Conservation (phyloP, 495 filamentous ascomycete genomes). For the Lasiosphaeria miniovina region DNA sequence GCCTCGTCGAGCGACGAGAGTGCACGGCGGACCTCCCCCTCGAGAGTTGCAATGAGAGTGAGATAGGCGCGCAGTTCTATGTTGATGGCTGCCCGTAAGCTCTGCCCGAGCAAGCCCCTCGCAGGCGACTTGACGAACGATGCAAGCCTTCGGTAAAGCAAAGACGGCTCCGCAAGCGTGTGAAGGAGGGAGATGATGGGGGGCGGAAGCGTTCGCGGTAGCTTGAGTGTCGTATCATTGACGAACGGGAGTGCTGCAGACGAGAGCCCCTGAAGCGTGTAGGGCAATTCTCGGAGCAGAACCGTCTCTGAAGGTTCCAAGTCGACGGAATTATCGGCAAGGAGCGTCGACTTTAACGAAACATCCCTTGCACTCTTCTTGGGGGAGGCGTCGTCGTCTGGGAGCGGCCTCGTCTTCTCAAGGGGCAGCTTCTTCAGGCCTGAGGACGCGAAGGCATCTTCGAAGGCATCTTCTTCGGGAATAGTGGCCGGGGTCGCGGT, state of each 20-base stretch:
- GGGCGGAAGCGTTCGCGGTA: constrained; percentile 75
- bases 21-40: constrained; percentile 87
- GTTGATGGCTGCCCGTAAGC: constrained; percentile 83
- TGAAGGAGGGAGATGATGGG: constrained; percentile 87
- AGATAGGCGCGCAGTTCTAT: constrained; percentile 86
- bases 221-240: constrained; percentile 58
- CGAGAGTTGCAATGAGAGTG: constrained; percentile 86
- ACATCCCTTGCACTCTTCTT: constrained; percentile 38
- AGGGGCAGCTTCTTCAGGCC: constrained; percentile 47
- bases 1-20: constrained; percentile 63
- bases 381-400: constrained; percentile 21
- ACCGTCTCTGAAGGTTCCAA: constrained; percentile 61
- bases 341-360: constrained; percentile 47
- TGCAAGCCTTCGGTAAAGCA: constrained; percentile 78
- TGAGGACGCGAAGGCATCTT: constrained; percentile 54
- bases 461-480: constrained; percentile 40
- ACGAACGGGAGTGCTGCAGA: constrained; percentile 78
- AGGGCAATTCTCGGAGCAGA: constrained; percentile 88
- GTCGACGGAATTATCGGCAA: constrained; percentile 50
- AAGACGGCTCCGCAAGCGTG: constrained; percentile 85
- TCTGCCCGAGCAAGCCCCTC: constrained; percentile 78
- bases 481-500: constrained; percentile 22
- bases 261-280: constrained; percentile 89
- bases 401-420: constrained; percentile 24
- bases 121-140: constrained; percentile 70